These are phyloP conservation scores for Euclidium syriacum DNA, from an alignment of 345 rosid species.

Conservation along the genomic window DNA sequence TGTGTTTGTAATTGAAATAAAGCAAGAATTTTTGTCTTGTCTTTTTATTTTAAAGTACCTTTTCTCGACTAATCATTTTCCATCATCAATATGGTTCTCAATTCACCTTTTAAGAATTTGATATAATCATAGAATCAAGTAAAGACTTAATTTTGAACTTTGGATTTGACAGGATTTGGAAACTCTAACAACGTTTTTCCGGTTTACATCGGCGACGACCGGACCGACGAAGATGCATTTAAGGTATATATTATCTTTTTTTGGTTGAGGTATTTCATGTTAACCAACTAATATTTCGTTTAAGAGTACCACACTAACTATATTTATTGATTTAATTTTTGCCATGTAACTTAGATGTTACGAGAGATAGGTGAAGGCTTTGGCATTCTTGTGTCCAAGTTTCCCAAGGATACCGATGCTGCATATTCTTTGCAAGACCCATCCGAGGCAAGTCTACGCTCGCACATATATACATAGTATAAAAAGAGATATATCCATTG, in stretches of 20 bases:
- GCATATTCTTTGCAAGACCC: conserved; percentile 83
- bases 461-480: no score
- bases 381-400: conserved; percentile 87
- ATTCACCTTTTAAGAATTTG: not conserved
- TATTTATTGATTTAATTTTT: not conserved
- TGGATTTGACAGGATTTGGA: conserved; percentile 51
- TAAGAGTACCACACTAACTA: not conserved
- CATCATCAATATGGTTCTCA: conserved; percentile 13
- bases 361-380: conserved; percentile 77
- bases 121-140: not conserved
- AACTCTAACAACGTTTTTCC: conserved; percentile 75
- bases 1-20: not conserved
- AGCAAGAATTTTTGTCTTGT: not conserved
- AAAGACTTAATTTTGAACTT: not conserved
- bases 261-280: not conserved
- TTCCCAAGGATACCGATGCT: conserved; percentile 81
- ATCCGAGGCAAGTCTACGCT: conserved; percentile 42
- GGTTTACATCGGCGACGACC: conserved; percentile 88
- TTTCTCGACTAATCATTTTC: conserved; percentile 18
- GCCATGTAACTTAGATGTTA: conserved; percentile 43
- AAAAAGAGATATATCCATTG: no score
- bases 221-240: conserved; percentile 97
- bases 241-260: conserved; percentile 46
- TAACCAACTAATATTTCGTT: not conserved
- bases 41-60: not conserved